phyloP scores from a whole-genome alignment of 176 grass and related monocot genomes.

The Eremochloa ophiuroides region DNA sequence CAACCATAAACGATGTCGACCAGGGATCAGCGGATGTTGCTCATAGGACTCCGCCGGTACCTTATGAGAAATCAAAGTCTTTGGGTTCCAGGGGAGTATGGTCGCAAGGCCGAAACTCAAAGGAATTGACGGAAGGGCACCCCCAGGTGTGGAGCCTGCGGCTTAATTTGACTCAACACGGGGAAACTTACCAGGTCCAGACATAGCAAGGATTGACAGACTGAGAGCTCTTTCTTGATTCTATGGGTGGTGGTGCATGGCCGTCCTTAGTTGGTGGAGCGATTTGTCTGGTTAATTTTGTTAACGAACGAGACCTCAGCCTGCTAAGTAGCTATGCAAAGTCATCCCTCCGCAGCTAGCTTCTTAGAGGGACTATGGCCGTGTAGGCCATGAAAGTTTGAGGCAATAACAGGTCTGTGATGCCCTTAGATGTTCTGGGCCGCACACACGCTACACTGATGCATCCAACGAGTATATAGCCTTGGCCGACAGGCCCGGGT shows the following conservation, averaged over 20 bases:
- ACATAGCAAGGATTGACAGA: conserved; percentile 56
- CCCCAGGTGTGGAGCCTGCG: conserved; percentile 23
- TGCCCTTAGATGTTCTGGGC: conserved; percentile 80
- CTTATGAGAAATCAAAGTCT: too few species aligned
- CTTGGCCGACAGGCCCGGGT: not conserved
- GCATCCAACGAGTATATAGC: not conserved
- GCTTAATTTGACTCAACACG: conserved; percentile 40
- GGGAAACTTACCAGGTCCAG: conserved; percentile 45
- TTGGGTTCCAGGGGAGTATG: conserved; percentile 68
- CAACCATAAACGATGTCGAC: too few species aligned
- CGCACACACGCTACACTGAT: conserved; percentile 50
- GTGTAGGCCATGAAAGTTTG: conserved; percentile 66
- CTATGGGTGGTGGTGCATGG: conserved; percentile 31
- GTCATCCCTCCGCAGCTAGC: conserved; percentile 23
- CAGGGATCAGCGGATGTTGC: too few species aligned
- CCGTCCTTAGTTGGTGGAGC: not conserved
- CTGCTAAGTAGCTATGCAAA: conserved; percentile 49
- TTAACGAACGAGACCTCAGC: conserved; percentile 50
- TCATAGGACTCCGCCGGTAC: too few species aligned
- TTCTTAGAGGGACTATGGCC: conserved; percentile 82
- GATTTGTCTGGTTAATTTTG: conserved; percentile 69
- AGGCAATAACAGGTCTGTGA: conserved; percentile 79
- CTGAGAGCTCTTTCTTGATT: conserved; percentile 42
- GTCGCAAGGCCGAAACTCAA: conserved; percentile 63
- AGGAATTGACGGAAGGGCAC: conserved; percentile 52